A percentile compares a stretch with the other conserved stretches of the same genome.
These are phyloP conservation scores for Stagonosporopsis chrysanthemi DNA, from an alignment of 2,329 filamentous ascomycete species.

Conservation along the genomic window DNA sequence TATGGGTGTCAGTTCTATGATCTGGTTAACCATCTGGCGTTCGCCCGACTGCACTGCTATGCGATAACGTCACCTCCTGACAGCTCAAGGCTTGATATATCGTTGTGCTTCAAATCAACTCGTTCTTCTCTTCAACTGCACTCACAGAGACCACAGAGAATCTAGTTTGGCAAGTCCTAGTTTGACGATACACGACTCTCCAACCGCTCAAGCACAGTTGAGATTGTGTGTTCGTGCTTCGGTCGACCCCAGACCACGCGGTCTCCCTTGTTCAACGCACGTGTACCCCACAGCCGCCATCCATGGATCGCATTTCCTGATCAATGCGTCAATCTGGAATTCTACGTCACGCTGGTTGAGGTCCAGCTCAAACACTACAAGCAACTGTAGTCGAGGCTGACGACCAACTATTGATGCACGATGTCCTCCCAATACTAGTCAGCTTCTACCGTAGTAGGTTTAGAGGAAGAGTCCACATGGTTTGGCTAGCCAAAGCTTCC, in stretches of 20 bases:
- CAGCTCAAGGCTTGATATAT: slow-evolving; percentile 4
- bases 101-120: background rate
- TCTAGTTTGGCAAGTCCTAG: no score
- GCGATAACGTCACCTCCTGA: background rate
- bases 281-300: slow-evolving; percentile 1
- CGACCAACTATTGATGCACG: background rate
- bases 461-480: slow-evolving; percentile 1
- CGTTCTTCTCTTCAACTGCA: background rate
- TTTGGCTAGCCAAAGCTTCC: background rate
- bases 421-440: background rate
- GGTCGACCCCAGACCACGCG: slow-evolving; percentile 2
- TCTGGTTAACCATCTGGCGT: background rate
- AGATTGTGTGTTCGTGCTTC: background rate
- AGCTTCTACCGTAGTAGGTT: background rate
- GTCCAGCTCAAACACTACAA: slow-evolving; percentile 7
- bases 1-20: background rate
- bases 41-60: background rate
- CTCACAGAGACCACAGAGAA: no score
- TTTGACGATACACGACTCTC: background rate
- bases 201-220: no score
- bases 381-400: background rate
- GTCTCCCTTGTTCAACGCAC: slow-evolving; percentile 1
- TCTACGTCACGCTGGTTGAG: background rate
- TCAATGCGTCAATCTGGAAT: background rate
- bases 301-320: background rate